These are phyloP conservation scores for Dactylellina haptotyla DNA, from an alignment of 2,329 filamentous ascomycete genomes.

Conservation along the genomic window DNA sequence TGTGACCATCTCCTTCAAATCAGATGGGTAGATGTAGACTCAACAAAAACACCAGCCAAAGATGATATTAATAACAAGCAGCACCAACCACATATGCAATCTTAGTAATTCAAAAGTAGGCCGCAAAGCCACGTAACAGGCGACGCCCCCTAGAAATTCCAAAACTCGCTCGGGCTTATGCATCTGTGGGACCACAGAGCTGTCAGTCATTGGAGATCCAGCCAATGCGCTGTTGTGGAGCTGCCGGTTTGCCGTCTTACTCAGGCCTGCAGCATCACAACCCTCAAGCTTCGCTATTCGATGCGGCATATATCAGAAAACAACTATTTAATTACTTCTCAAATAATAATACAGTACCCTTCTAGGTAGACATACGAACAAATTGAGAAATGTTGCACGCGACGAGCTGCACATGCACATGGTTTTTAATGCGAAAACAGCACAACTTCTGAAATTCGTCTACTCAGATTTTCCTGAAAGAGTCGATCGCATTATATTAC, in stretches of 20 bases:
- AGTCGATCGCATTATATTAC: too few relatives aligned
- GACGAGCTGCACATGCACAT: slow-evolving; percentile 24
- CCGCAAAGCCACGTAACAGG: background rate
- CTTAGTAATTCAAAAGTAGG: slow-evolving; percentile 16
- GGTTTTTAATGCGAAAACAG: slow-evolving; percentile 27
- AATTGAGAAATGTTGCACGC: slow-evolving; percentile 25
- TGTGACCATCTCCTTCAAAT: background rate
- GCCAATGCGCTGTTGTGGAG: slow-evolving; percentile 3
- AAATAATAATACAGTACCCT: background rate
- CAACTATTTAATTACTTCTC: too few relatives aligned
- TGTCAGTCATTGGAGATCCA: background rate
- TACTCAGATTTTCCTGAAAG: too few relatives aligned
- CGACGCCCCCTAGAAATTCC: background rate
- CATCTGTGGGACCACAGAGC: background rate
- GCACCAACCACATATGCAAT: background rate
- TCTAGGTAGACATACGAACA: slow-evolving; percentile 5
- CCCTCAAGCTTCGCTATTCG: slow-evolving; percentile 4
- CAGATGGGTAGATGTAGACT: background rate
- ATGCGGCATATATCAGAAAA: slow-evolving; percentile 42
- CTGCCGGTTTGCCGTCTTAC: slow-evolving; percentile 45
- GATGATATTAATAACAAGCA: slow-evolving; percentile 2
- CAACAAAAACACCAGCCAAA: too few relatives aligned
- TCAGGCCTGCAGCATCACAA: slow-evolving; percentile 34
- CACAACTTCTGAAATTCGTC: background rate
- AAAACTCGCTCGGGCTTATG: slow-evolving; percentile 44